phyloP scores from a whole-genome alignment of 1,284 basidiomycete genomes.

The Rhodofomes roseus region DNA sequence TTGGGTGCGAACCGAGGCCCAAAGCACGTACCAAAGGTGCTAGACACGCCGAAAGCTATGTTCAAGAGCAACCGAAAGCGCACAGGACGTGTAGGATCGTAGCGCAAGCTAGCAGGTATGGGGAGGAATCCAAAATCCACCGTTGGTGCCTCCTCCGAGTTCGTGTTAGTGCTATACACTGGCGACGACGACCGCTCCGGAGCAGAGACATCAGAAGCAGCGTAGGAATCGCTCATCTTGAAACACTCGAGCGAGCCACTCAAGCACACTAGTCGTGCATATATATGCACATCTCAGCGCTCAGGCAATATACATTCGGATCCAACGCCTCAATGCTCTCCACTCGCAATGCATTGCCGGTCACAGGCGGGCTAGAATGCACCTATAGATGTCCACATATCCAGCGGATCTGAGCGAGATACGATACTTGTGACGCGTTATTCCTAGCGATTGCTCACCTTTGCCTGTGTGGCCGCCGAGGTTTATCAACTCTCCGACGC shows the following conservation, averaged over 20 bases:
- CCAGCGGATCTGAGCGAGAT: too few species aligned
- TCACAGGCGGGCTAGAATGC: too few species aligned
- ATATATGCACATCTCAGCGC: not conserved
- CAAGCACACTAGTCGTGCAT: not conserved
- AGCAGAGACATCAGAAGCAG: not conserved
- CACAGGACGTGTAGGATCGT: slow-evolving; percentile 54
- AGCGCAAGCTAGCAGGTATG: slow-evolving; percentile 58
- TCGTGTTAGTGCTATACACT: not conserved
- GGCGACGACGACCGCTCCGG: not conserved
- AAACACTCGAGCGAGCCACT: not conserved
- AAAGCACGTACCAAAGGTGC: slow-evolving; percentile 47
- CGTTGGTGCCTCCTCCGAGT: not conserved
- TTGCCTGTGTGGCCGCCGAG: too few species aligned
- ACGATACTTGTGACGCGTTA: too few species aligned
- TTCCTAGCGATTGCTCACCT: too few species aligned
- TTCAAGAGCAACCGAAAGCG: slow-evolving; percentile 58
- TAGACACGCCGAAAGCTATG: slow-evolving; percentile 61
- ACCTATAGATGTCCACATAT: too few species aligned
- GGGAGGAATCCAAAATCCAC: slow-evolving; percentile 63
- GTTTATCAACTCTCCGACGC: too few species aligned
- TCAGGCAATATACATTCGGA: not conserved
- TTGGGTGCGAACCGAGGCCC: not conserved
- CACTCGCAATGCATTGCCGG: too few species aligned
- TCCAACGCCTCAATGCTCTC: too few species aligned
- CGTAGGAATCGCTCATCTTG: not conserved